phyloP scores from a whole-genome alignment of 805 yeast genomes.

The Schizosaccharomyces octosporus region DNA sequence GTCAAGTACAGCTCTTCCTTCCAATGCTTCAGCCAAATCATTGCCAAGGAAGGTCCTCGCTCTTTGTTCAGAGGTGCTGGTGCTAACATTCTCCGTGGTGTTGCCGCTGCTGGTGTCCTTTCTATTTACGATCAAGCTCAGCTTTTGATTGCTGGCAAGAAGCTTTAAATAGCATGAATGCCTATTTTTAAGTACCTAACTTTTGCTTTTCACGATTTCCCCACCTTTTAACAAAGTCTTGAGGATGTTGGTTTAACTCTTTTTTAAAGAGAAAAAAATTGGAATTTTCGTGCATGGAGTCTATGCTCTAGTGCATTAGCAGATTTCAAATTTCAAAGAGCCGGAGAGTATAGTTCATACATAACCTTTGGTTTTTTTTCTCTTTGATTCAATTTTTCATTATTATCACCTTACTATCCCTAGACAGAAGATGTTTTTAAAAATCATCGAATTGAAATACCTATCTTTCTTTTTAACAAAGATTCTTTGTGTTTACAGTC shows the following conservation, averaged over 20 bases:
- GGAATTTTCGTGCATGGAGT: no score
- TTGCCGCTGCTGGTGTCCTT: constrained; percentile 98
- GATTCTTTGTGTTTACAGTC: no score
- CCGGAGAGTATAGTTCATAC: no score
- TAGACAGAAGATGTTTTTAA: no score
- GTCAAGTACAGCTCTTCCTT: constrained; percentile 88
- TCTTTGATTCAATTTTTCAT: background rate
- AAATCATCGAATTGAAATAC: no score
- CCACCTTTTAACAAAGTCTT: background rate
- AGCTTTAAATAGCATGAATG: background rate
- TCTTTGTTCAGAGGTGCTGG: constrained; percentile 97
- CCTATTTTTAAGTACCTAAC: background rate
- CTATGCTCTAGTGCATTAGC: no score
- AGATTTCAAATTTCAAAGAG: no score
- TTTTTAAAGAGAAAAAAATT: no score
- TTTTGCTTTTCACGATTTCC: background rate
- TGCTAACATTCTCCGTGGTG: constrained; percentile 99
- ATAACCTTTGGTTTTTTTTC: no score
- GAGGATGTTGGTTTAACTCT: background rate
- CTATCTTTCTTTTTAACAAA: no score
- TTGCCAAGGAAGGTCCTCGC: constrained; percentile 81
- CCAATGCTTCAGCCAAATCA: constrained; percentile 76
- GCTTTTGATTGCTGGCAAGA: constrained; percentile 80
- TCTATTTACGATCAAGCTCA: constrained; percentile 94
- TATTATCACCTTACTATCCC: background rate